Conservation (phyloP, 2,329 filamentous ascomycete species). For the Phialophora tarda region DNA sequence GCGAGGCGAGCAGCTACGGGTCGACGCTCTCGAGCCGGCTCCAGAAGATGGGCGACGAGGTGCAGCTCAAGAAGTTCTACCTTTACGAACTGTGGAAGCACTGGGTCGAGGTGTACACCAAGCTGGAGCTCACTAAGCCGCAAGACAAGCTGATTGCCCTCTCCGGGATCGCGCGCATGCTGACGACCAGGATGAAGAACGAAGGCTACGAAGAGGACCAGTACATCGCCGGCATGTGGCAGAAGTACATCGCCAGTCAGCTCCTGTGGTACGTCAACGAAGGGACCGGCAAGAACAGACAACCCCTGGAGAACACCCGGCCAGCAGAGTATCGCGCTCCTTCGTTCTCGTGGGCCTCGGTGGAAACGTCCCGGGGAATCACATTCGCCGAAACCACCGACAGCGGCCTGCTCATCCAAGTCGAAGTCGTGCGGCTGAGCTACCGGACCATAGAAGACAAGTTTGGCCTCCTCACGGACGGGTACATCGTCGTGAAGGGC, state of each 20-base stretch:
- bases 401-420: slow-evolving; percentile 16
- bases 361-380: slow-evolving; percentile 20
- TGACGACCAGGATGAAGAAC: slow-evolving; percentile 10
- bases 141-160: slow-evolving; percentile 24
- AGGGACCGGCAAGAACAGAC: neutral
- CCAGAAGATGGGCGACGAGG: slow-evolving; percentile 4
- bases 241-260: slow-evolving; percentile 13
- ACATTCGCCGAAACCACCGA: slow-evolving; percentile 21
- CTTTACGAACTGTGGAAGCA: slow-evolving; percentile 27
- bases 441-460: slow-evolving; percentile 18
- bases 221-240: slow-evolving; percentile 29
- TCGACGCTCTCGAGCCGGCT: neutral
- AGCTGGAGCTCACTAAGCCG: slow-evolving; percentile 14
- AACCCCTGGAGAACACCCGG: slow-evolving; percentile 16
- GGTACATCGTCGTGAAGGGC: slow-evolving; percentile 22
- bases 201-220: slow-evolving; percentile 13
- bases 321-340: slow-evolving; percentile 24
- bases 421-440: slow-evolving; percentile 18
- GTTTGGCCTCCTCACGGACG: slow-evolving; percentile 23
- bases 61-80: neutral
- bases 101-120: slow-evolving; percentile 21
- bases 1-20: neutral
- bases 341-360: slow-evolving; percentile 24
- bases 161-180: slow-evolving; percentile 22
- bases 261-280: slow-evolving; percentile 26